Evolutionary conservation across 1,139 yeast genomes (phyloP).

Genomic region (Neolecta irregularis): DNA sequence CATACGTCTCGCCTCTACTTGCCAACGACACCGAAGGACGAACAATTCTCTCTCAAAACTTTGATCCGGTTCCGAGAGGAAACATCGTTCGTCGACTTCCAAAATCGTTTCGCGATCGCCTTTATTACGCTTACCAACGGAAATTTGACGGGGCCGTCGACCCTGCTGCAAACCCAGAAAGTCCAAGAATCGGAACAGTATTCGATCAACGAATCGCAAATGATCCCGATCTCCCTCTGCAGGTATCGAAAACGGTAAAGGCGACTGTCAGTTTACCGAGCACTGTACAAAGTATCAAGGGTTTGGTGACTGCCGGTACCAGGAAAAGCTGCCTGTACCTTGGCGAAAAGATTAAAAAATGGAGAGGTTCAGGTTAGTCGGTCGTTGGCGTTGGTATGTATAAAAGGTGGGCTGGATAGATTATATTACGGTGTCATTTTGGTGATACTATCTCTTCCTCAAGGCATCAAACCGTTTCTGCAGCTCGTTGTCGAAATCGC

Average conservation of each 20-base stretch:
- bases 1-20: background rate
- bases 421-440: too few relatives aligned
- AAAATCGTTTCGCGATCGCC: constrained; percentile 32
- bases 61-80: constrained; percentile 25
- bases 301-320: constrained; percentile 75
- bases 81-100: constrained; percentile 35
- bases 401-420: too few relatives aligned
- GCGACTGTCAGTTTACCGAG: constrained; percentile 57
- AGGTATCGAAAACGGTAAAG: constrained; percentile 34
- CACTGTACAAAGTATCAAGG: constrained; percentile 61
- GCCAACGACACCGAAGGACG: constrained; percentile 11
- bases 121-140: constrained; percentile 27
- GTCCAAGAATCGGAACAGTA: constrained; percentile 16
- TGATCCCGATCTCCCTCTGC: constrained; percentile 28
- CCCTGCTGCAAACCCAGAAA: constrained; percentile 10
- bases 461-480: background rate
- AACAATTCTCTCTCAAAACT: constrained; percentile 26
- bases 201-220: constrained; percentile 29
- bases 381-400: constrained; percentile 1
- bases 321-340: constrained; percentile 61
- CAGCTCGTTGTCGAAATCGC: constrained; percentile 5
- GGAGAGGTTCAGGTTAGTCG: constrained; percentile 13
- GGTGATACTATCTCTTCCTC: constrained; percentile 2
- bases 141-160: constrained; percentile 21
- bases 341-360: constrained; percentile 42